phyloP scores from a whole-genome alignment of 345 rosid genomes.

The Salix caprea region DNA sequence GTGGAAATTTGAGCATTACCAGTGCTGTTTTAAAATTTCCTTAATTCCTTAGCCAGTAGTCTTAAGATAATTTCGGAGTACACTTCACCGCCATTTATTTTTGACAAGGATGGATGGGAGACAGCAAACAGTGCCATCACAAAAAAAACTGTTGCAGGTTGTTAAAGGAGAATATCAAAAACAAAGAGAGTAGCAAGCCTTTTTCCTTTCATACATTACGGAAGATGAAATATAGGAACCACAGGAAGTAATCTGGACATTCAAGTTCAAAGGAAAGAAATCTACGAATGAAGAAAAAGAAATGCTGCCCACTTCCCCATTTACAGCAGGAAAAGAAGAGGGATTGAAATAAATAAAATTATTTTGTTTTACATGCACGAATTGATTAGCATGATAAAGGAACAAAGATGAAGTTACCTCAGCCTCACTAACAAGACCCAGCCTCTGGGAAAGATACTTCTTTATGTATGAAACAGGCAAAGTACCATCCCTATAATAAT shows the following conservation, averaged over 20 bases:
- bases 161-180: background rate
- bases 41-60: background rate
- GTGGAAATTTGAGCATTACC: background rate
- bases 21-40: background rate
- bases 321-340: background rate
- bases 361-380: background rate
- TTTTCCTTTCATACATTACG: background rate
- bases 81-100: background rate
- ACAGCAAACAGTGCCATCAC: background rate
- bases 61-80: background rate
- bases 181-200: background rate
- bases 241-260: background rate
- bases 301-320: background rate
- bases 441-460: slow-evolving; percentile 36
- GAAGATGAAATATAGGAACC: background rate
- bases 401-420: slow-evolving; percentile 30
- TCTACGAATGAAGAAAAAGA: background rate
- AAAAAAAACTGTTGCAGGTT: background rate
- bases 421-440: slow-evolving; percentile 35
- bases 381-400: background rate
- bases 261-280: background rate
- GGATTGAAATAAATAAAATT: background rate
- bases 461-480: slow-evolving; percentile 36
- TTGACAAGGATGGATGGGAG: background rate
- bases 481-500: slow-evolving; percentile 33